A percentile compares a stretch with the other conserved stretches of the same genome.
phyloP scores from a whole-genome alignment of 2,329 filamentous ascomycete species.

The Sphaceloma murrayae region DNA sequence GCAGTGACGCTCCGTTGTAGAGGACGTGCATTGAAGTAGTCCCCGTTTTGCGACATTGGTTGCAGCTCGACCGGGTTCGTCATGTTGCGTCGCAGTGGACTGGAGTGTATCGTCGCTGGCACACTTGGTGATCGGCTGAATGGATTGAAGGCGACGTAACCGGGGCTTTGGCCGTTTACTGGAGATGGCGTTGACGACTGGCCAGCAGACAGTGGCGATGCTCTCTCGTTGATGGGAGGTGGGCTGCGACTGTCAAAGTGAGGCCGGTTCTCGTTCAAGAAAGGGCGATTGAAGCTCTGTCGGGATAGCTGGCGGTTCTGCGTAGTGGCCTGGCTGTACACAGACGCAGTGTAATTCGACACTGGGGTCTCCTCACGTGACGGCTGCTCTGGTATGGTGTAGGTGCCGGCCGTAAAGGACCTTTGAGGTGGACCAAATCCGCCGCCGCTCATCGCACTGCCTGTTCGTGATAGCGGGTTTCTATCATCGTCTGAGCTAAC shows the following conservation, averaged over 20 bases:
- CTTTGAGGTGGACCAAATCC: conserved; percentile 19
- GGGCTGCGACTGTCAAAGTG: conserved; percentile 12
- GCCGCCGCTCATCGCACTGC: conserved; percentile 19
- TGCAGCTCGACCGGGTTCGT: conserved; percentile 17
- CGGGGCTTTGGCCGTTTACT: conserved; percentile 14
- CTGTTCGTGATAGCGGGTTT: conserved; percentile 19
- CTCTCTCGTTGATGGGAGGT: conserved; percentile 3
- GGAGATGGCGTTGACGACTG: conserved; percentile 8
- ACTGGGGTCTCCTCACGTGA: conserved; percentile 21
- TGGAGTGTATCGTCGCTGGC: conserved; percentile 3
- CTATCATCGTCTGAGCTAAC: conserved; percentile 20
- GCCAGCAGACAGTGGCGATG: conserved; percentile 7
- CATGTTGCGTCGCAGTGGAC: conserved; percentile 11
- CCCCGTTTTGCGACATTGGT: conserved; percentile 3
- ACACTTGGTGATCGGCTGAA: conserved; percentile 15
- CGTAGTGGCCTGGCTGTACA: conserved; percentile 18
- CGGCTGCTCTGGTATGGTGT: conserved; percentile 18
- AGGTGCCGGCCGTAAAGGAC: conserved; percentile 24
- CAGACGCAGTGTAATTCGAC: conserved; percentile 17
- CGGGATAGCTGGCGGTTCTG: conserved; percentile 13
- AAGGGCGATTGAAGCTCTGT: conserved; percentile 15
- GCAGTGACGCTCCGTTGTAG: conserved; percentile 18
- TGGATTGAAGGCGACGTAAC: conserved; percentile 29
- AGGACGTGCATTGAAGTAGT: not conserved
- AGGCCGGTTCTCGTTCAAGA: conserved; percentile 14